phyloP scores from a whole-genome alignment of 2,329 filamentous ascomycete species.

The Hymenoscyphus albidus region DNA sequence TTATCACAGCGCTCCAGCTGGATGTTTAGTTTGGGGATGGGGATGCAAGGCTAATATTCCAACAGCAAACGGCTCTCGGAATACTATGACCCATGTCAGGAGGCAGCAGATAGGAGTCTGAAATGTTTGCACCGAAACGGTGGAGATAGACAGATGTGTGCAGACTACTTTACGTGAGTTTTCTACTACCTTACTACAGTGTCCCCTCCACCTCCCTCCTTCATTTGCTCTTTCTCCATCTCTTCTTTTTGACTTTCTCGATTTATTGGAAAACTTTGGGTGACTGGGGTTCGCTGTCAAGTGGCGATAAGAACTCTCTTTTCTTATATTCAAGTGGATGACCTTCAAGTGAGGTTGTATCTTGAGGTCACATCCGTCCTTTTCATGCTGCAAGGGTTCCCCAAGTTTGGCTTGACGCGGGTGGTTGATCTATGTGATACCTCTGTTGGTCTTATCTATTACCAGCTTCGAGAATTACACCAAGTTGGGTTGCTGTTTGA shows the following conservation, averaged over 20 bases:
- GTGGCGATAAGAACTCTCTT: neutral
- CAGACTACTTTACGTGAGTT: constrained; percentile 89
- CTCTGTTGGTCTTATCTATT: neutral
- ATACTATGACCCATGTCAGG: constrained; percentile 93
- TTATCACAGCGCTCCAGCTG: neutral
- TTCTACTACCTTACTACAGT: neutral
- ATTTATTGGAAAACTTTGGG: neutral
- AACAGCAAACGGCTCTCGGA: constrained; percentile 80
- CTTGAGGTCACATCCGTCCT: neutral
- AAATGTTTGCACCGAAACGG: constrained; percentile 85
- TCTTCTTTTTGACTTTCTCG: constrained; percentile 1
- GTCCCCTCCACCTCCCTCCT: neutral
- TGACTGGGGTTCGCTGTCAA: neutral
- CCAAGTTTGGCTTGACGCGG: neutral
- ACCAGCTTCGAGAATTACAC: neutral
- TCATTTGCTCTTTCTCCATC: neutral
- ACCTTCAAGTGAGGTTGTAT: neutral
- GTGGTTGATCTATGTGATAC: neutral
- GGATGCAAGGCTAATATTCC: neutral
- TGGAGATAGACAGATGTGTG: constrained; percentile 84
- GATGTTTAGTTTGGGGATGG: neutral
- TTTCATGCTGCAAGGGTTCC: neutral
- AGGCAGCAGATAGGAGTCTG: constrained; percentile 80
- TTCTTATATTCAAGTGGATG: neutral
- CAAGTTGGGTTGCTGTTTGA: constrained; percentile 5